Evolutionary conservation across 2,329 filamentous ascomycete species (phyloP), one percentile per base, ranked within the genome.

Genomic region (Fusarium sp.): DNA sequence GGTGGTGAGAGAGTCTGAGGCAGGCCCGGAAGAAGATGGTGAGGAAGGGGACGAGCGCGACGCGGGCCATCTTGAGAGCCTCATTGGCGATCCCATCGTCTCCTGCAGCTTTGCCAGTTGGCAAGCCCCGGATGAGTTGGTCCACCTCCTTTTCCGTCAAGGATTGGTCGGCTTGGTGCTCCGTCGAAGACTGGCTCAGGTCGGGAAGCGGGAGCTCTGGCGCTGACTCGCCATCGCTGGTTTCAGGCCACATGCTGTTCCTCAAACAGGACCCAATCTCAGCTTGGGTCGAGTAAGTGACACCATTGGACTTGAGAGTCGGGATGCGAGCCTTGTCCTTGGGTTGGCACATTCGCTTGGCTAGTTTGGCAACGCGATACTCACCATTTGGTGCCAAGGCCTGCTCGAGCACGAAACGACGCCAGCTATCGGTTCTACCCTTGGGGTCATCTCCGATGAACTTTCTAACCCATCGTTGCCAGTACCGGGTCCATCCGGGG

Each of bases 11-110:
- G 24, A 64, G 65, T 10, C 12, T 35, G 9, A 67, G 65, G 20
- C 65, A 67, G 20, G 55, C 55, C n/a, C 16, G 7, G 60, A 67
- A 64, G 16, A 56, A n/a, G 2, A 10, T 5, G 29, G 59, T 51
- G 40, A 67, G 53, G 42, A 29, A 8, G 27, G 65, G 60, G 6
- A 55, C 53, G 6, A 64, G 35, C 17, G n/a, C 5, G 5, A n/a
- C 16, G n/a, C 38, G 38, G 17, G 60, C 42, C 60, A 59, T 33
- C 55, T 67, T 62, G 35, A 67, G 27, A 33, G 60, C 60, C 16
- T 67, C 60, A 31, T 64, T 67, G 51, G 53, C 60, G 10, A 67
- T 64, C 24, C 20, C 35, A 31, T 67, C 65, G 9, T 16, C 22
- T 12, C 60, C 61, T 11, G 55, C 38, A 29, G 65, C 51, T 44